These are phyloP conservation scores for Ascochyta clinopodiicola DNA, from an alignment of 2,329 filamentous ascomycete genomes.

Conservation along the genomic window DNA sequence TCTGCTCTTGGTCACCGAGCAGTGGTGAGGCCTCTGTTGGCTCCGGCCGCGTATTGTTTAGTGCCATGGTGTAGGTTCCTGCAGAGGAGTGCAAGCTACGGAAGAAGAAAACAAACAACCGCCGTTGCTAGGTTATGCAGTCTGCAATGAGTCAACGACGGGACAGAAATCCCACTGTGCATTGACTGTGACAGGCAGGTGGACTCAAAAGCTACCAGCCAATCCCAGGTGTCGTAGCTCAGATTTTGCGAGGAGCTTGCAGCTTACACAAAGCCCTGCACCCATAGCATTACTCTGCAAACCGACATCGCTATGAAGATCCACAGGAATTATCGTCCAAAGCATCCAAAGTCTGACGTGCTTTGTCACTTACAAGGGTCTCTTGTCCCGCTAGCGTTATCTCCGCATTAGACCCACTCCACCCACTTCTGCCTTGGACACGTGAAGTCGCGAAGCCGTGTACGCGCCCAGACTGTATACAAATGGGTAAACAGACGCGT, in stretches of 20 bases:
- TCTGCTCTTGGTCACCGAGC: conserved; percentile 39
- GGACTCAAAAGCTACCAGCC: background rate
- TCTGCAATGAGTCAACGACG: conserved; percentile 2
- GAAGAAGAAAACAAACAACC: background rate
- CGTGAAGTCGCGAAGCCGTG: background rate
- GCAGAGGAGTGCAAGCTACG: background rate
- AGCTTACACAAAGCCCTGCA: background rate
- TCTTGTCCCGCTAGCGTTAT: background rate
- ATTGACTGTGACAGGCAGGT: conserved; percentile 6
- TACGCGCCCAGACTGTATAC: background rate
- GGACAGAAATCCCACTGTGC: background rate
- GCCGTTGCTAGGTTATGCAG: background rate
- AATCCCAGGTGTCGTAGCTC: background rate
- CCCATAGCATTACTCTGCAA: background rate
- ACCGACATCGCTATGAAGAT: conserved; percentile 11
- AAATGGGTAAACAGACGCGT: too few species aligned
- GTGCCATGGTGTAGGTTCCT: conserved; percentile 2
- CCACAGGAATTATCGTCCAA: background rate
- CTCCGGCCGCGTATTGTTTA: background rate
- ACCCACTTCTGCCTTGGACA: background rate
- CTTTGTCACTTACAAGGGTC: conserved; percentile 1
- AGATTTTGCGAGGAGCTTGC: background rate
- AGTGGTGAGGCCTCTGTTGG: conserved; percentile 55
- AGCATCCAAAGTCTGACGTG: conserved; percentile 6
- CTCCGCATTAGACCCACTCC: background rate